phyloP scores from a whole-genome alignment of 139 green algal species.

The Chlorokybus atmophyticus region DNA sequence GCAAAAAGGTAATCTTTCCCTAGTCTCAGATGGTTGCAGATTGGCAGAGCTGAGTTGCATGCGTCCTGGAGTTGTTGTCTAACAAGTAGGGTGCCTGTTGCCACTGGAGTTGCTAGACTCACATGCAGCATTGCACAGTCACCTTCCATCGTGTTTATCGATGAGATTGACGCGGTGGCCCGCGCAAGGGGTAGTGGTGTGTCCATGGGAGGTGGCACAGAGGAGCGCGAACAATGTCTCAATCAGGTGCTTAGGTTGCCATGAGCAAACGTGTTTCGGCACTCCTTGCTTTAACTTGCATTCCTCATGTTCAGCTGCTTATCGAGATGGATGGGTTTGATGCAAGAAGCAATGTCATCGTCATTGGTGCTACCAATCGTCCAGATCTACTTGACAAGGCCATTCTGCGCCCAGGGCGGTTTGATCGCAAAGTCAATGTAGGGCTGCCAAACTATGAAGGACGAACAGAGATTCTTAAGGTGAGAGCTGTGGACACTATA shows the following conservation, averaged over 20 bases:
- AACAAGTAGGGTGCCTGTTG: no score
- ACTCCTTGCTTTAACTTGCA: no score
- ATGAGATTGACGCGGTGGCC: slow-evolving; percentile 90
- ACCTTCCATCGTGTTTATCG: slow-evolving; percentile 91
- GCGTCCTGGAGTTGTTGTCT: no score
- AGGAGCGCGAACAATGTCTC: slow-evolving; percentile 97
- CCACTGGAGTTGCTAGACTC: no score
- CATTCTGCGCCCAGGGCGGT: slow-evolving; percentile 54
- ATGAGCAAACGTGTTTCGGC: no score
- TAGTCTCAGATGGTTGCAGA: no score
- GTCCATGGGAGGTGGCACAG: slow-evolving; percentile 42
- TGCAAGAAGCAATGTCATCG: slow-evolving; percentile 51
- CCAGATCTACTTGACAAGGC: slow-evolving; percentile 47
- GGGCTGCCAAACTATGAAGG: slow-evolving; percentile 30
- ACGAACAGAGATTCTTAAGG: slow-evolving; percentile 10
- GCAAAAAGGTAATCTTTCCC: slow-evolving; percentile 15
- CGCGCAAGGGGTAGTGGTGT: slow-evolving; percentile 9
- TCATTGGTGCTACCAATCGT: slow-evolving; percentile 66
- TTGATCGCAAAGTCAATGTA: slow-evolving; percentile 60
- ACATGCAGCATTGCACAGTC: neutral
- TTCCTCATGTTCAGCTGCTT: slow-evolving; percentile 71
- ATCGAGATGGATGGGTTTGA: slow-evolving; percentile 98
- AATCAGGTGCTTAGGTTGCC: no score
- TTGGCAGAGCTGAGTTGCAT: no score
- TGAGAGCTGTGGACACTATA: no score